Base-by-base conservation (phyloP, 441 rosid genomes). In the Euphorbia corollata region DNA sequence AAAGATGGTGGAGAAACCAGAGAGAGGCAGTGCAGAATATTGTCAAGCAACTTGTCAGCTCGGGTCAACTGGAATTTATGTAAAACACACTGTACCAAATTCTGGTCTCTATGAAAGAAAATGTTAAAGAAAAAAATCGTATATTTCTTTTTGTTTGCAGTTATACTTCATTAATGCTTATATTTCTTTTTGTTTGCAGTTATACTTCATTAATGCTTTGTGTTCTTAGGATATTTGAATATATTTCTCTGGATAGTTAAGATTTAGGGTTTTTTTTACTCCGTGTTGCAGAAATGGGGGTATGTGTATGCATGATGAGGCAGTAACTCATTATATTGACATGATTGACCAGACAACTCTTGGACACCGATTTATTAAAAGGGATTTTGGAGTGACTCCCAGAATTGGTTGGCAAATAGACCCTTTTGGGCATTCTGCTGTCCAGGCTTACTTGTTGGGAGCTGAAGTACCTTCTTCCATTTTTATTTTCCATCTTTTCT, bases 391-490 rank as follows among this genome's bases (percentile, higher is more conserved):
- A 68, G 81, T 92, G 74, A 92, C 93, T 67, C 99, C 99, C 19
- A 92, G 98, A 80, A 87, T 92, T 76, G 98, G 98, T 76, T 95
- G 99, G 99, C 99, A 95, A 80, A 92, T 95, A 71, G 99, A 95
- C 67, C 99, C 99, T 27, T 95, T 95, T 80, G 99, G 99, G 67
- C 99, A 95, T 86, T 92, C 99, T 79, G 99, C 96, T 0, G 97
- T 87, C 65, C 98, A 95, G 79, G 99, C 98, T 68, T 95, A 92
- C 81, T 82, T 92, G 83, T 82, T 95, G 78, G 93, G 99, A 56
- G 93, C 97, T 43, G 98, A 92, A 72, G 99, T 88, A 77, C 78
- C 70, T 71, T 45, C 69, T 63, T 71, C 50, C 53, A 61, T 61
- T 57, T 66, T 60, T 32, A 51, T 64, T 32, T 68, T 24, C 43